Conservation (phyloP, 2,329 filamentous ascomycete species). For the Ophidiomyces ophidiicola region DNA sequence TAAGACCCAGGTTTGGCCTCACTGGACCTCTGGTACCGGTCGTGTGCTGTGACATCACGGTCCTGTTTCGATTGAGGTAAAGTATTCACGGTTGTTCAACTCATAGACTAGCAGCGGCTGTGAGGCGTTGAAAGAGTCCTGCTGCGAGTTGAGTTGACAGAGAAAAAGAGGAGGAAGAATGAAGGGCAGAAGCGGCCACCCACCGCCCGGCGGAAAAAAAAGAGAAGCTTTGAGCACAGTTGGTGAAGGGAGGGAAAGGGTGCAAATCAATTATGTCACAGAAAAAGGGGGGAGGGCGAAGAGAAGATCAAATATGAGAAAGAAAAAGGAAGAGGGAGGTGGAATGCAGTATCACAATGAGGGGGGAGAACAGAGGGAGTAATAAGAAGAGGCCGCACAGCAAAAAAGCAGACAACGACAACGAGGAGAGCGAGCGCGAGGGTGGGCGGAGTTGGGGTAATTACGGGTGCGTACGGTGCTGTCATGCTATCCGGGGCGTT, state of each 20-base stretch:
- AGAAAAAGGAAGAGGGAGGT: constrained; percentile 12
- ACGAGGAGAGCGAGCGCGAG: neutral
- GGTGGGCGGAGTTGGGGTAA: neutral
- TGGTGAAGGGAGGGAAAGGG: neutral
- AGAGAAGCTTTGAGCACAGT: constrained; percentile 3
- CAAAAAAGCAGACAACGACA: constrained; percentile 1
- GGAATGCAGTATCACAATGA: no score
- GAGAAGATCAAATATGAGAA: constrained; percentile 11
- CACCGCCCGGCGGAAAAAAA: constrained; percentile 26
- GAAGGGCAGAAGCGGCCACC: constrained; percentile 19
- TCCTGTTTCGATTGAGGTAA: constrained; percentile 27
- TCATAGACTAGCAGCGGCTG: constrained; percentile 22
- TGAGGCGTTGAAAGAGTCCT: neutral
- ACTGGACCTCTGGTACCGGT: constrained; percentile 34
- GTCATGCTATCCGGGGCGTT: no score
- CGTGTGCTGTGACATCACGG: constrained; percentile 29
- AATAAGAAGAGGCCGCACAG: constrained; percentile 6
- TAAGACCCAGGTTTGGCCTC: constrained; percentile 40
- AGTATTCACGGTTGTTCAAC: constrained; percentile 30
- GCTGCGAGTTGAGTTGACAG: neutral
- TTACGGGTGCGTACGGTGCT: no score
- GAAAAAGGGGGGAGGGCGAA: constrained; percentile 10
- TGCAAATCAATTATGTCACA: constrained; percentile 12
- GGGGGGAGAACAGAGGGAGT: neutral
- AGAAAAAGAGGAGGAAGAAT: constrained; percentile 24